Conservation (phyloP, 2,329 filamentous ascomycete species). For the Cladophialophora psammophila region DNA sequence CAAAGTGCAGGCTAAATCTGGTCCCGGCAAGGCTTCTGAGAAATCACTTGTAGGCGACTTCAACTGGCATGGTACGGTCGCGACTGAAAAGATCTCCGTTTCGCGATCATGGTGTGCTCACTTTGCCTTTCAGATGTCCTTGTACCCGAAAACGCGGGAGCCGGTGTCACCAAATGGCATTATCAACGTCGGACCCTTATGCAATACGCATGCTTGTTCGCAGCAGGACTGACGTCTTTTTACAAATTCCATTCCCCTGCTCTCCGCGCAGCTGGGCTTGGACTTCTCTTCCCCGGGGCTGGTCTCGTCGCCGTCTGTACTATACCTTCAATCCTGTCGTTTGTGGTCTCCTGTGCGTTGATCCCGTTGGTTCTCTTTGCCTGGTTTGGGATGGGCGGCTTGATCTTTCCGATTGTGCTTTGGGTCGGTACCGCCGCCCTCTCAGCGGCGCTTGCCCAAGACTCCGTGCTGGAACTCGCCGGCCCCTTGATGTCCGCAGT, state of each 20-base stretch:
- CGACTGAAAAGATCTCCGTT: not conserved
- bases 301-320: slow-evolving; percentile 32
- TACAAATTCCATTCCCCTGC: slow-evolving; percentile 31
- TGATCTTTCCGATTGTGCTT: slow-evolving; percentile 32
- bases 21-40: slow-evolving; percentile 7
- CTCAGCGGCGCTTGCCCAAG: slow-evolving; percentile 28
- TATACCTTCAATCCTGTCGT: slow-evolving; percentile 24
- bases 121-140: slow-evolving; percentile 27
- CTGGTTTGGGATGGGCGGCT: slow-evolving; percentile 35
- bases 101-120: not conserved
- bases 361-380: slow-evolving; percentile 33
- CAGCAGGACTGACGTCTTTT: slow-evolving; percentile 28
- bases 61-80: slow-evolving; percentile 25
- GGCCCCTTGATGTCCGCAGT: slow-evolving; percentile 18
- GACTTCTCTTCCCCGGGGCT: slow-evolving; percentile 31
- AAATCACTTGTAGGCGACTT: slow-evolving; percentile 31
- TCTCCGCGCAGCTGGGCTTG: slow-evolving; percentile 23
- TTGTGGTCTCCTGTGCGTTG: slow-evolving; percentile 27
- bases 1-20: slow-evolving; percentile 14
- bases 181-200: slow-evolving; percentile 33
- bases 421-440: slow-evolving; percentile 28
- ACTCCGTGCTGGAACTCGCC: slow-evolving; percentile 22
- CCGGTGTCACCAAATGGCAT: slow-evolving; percentile 29
- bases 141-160: slow-evolving; percentile 32
- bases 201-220: slow-evolving; percentile 30